Evolutionary conservation across 768 basidiomycete species (phyloP), one percentile per base, ranked within the genome.

Genomic region (Lactarius trivialis): DNA sequence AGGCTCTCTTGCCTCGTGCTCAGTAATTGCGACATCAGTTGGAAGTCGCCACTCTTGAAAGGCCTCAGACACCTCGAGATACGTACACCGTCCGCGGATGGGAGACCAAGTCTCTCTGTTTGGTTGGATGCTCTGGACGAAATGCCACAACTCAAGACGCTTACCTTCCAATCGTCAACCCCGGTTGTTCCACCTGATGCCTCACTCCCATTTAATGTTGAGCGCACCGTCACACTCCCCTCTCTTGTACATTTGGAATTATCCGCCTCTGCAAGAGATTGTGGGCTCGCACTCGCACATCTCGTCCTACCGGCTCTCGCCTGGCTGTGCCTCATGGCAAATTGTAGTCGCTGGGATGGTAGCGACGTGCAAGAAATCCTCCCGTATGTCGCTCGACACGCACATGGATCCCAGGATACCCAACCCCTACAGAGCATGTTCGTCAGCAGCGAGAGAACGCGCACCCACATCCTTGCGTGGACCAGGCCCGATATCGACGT

Each of bases 31-130:
- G 34, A 56, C 21, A 49, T 61, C 33, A 21, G 34, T 24, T 61
- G 60, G 55, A 21, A 19, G 8, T 61, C 60, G 11, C 60, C 60
- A 30, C 45, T 55, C 15, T 50, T 61, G 6, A 55, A 21, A 45
- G 33, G 43, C 34, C 53, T 61, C 15, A 37, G 24, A 15, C 8
- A 45, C 26, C 43, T 61, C 21, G 36, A 56, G 32, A 33, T 56
- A 30, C 30, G 24, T 1, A 30, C 43, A 7, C 17, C 28, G 4
- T 61, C 45, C 12, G 24, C 21, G 7, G 2, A 2, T 30, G 3
- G 1, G 14, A 26, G 60, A 19, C 54, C 54, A 7, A 61, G 21
- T 8, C 26, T 55, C 26, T 8, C 12, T 7, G 9, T 24, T 9
- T 61, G 53, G 53, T 37, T 56, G 26, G 34, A 55, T n/a, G 60